phyloP scores from a whole-genome alignment of 768 basidiomycete species.

The Boletus vinaceobasis region DNA sequence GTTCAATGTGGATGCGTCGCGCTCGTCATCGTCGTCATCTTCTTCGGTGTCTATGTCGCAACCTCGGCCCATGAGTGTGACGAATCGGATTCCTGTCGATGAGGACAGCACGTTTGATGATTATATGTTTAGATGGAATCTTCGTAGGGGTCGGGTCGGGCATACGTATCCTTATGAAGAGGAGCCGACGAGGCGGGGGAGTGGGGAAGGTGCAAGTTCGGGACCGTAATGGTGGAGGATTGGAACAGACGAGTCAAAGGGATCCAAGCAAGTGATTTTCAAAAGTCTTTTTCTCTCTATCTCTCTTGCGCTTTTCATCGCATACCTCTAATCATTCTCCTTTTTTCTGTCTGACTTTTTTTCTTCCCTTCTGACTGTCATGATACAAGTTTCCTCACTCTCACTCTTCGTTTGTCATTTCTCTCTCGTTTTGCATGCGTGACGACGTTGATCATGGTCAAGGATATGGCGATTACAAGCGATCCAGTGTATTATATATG shows the following conservation, averaged over 20 bases:
- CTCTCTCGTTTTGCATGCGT: constrained; percentile 4
- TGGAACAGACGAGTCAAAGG: background rate
- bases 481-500: constrained; percentile 12
- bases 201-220: constrained; percentile 6
- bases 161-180: background rate
- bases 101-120: constrained; percentile 21
- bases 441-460: constrained; percentile 6
- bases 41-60: constrained; percentile 6
- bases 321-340: background rate
- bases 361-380: background rate
- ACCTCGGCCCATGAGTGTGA: constrained; percentile 12
- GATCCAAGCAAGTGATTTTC: background rate
- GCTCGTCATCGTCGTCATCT: constrained; percentile 18
- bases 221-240: background rate
- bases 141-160: background rate
- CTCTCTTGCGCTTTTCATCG: background rate
- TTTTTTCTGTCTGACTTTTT: background rate
- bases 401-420: background rate
- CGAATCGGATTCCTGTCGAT: constrained; percentile 18
- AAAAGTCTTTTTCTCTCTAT: background rate
- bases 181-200: constrained; percentile 3
- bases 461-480: background rate
- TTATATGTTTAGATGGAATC: constrained; percentile 12
- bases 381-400: background rate
- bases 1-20: constrained; percentile 11